Evolutionary conservation across 768 basidiomycete genomes (phyloP).

Genomic region (Sutorius australiensis): DNA sequence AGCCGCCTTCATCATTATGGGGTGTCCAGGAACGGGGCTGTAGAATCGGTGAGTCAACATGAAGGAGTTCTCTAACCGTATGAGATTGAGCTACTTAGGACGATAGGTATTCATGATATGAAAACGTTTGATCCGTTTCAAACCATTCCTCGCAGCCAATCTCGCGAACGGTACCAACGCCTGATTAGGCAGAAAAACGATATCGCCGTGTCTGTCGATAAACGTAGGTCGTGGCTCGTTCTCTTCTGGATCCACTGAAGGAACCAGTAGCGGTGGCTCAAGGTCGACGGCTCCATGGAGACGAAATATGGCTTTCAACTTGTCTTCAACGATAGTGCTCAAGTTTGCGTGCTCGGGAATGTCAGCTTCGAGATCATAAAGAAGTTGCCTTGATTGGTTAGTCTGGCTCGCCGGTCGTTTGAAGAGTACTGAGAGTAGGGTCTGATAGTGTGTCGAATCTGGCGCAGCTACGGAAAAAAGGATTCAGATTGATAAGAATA

Average conservation of each 20-base stretch:
- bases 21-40: conserved; percentile 70
- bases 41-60: conserved; percentile 1
- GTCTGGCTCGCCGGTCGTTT: conserved; percentile 62
- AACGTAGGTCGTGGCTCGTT: conserved; percentile 65
- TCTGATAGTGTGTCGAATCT: conserved; percentile 77
- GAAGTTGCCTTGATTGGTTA: conserved; percentile 58
- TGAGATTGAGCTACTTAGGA: conserved; percentile 48
- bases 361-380: conserved; percentile 72
- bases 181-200: conserved; percentile 70
- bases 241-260: conserved; percentile 58
- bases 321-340: conserved; percentile 73
- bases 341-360: conserved; percentile 67
- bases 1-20: conserved; percentile 67
- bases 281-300: conserved; percentile 89
- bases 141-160: conserved; percentile 63
- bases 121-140: conserved; percentile 76
- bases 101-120: conserved; percentile 72
- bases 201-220: conserved; percentile 77
- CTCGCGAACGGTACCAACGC: conserved; percentile 77
- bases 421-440: conserved; percentile 76
- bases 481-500: background rate
- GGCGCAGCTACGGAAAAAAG: conserved; percentile 52
- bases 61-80: background rate
- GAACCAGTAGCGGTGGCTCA: conserved; percentile 82
- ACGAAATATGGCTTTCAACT: conserved; percentile 71